Evolutionary conservation across 1,139 yeast genomes (phyloP).

Genomic region (Lodderomyces oxycetoniae): DNA sequence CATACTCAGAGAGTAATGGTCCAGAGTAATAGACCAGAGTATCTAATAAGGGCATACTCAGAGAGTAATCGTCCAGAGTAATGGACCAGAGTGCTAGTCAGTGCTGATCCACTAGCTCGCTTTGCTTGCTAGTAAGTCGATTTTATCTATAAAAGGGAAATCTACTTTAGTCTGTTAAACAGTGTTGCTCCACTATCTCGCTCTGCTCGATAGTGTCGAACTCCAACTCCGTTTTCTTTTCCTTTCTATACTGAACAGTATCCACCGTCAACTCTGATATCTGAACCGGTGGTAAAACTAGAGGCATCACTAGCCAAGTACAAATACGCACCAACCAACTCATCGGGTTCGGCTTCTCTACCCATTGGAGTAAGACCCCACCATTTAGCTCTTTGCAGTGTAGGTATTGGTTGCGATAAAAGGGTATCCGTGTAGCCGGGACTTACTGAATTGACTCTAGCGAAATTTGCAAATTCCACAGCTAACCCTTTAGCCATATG

Average conservation of each 20-base stretch:
- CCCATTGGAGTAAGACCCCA: constrained; percentile 36
- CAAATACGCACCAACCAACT: constrained; percentile 41
- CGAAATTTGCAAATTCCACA: constrained; percentile 50
- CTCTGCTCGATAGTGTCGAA: too few species aligned
- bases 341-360: constrained; percentile 38
- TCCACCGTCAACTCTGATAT: constrained; percentile 43
- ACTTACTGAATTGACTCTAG: constrained; percentile 51
- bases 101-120: too few species aligned
- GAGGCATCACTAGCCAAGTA: constrained; percentile 41
- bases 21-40: too few species aligned
- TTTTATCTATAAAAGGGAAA: too few species aligned
- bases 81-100: too few species aligned
- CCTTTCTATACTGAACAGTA: constrained; percentile 11
- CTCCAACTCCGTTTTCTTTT: too few species aligned
- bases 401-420: constrained; percentile 45
- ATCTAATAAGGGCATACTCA: too few species aligned
- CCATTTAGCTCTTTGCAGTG: constrained; percentile 32
- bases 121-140: too few species aligned
- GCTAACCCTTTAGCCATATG: constrained; percentile 52
- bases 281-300: constrained; percentile 43
- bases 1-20: too few species aligned
- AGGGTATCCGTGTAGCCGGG: constrained; percentile 58
- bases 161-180: too few species aligned
- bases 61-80: too few species aligned
- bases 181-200: too few species aligned